These are phyloP conservation scores for Moesziomyces globuligerus DNA, from an alignment of 1,284 basidiomycete genomes.

Conservation along the genomic window DNA sequence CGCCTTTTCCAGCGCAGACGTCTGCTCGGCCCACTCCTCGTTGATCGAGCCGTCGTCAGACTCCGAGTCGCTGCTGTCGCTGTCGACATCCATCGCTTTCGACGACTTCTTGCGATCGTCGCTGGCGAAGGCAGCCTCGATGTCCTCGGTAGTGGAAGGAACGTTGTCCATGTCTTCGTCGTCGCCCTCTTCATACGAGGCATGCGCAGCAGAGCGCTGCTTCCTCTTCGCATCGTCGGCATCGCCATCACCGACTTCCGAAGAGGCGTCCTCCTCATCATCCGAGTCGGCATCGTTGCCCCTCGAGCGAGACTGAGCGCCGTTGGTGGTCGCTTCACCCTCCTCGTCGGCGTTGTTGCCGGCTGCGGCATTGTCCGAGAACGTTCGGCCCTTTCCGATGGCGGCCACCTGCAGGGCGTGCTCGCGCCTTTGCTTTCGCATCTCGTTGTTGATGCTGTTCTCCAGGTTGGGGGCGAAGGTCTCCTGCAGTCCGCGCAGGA, in stretches of 20 bases:
- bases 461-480: conserved; percentile 85
- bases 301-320: conserved; percentile 18
- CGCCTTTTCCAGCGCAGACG: conserved; percentile 68
- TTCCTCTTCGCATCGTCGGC: conserved; percentile 76
- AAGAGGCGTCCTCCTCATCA: conserved; percentile 48
- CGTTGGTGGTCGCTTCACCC: conserved; percentile 73
- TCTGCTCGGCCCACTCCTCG: conserved; percentile 64
- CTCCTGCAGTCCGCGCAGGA: conserved; percentile 78
- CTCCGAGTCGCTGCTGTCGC: conserved; percentile 53
- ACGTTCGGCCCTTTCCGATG: conserved; percentile 75
- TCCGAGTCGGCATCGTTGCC: conserved; percentile 55
- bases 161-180: conserved; percentile 48
- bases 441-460: conserved; percentile 85
- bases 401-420: conserved; percentile 81
- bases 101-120: conserved; percentile 42
- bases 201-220: conserved; percentile 75
- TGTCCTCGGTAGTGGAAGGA: conserved; percentile 70
- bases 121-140: conserved; percentile 75
- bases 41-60: conserved; percentile 50
- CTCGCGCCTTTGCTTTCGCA: conserved; percentile 86
- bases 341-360: conserved; percentile 63
- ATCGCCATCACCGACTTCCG: conserved; percentile 75
- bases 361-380: conserved; percentile 71
- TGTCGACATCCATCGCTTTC: conserved; percentile 53
- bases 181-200: conserved; percentile 75